Conservation (phyloP, 2,329 filamentous ascomycete species). For the Botrytis sinoallii region DNA sequence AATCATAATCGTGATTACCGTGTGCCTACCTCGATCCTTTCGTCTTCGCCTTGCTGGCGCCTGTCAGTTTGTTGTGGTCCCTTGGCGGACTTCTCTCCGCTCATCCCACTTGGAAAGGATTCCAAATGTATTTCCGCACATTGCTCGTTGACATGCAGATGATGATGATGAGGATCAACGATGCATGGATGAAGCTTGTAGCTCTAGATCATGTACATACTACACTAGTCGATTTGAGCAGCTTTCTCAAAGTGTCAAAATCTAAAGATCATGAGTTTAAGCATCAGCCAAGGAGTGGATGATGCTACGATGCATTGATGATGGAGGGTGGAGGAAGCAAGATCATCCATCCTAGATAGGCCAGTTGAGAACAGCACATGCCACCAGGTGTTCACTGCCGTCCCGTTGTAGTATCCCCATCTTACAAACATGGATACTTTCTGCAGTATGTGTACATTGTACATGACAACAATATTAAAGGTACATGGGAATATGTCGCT, state of each 20-base stretch:
- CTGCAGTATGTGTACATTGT: conserved; percentile 23
- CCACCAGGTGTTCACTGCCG: conserved; percentile 29
- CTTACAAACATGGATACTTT: conserved; percentile 15
- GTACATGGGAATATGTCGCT: conserved; percentile 13
- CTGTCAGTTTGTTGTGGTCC: conserved; percentile 1
- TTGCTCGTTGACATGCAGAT: conserved; percentile 21
- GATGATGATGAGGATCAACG: conserved; percentile 17
- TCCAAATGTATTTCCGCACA: conserved; percentile 12
- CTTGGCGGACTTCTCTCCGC: conserved; percentile 4
- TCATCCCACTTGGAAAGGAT: conserved; percentile 4
- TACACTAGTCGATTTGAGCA: conserved; percentile 1
- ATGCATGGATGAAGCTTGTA: conserved; percentile 18
- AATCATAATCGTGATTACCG: neutral
- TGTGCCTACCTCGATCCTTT: neutral
- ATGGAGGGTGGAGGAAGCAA: conserved; percentile 5
- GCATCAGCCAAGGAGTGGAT: conserved; percentile 18
- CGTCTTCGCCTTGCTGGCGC: conserved; percentile 10
- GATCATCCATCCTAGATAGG: conserved; percentile 8
- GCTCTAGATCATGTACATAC: neutral
- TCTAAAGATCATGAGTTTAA: conserved; percentile 12
- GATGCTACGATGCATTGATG: conserved; percentile 19
- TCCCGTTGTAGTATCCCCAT: conserved; percentile 20
- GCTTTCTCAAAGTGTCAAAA: conserved; percentile 15
- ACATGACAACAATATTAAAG: conserved; percentile 21
- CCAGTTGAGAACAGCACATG: conserved; percentile 26